Evolutionary conservation across 768 basidiomycete species (phyloP).

Genomic region (Psilocybe azurescens): DNA sequence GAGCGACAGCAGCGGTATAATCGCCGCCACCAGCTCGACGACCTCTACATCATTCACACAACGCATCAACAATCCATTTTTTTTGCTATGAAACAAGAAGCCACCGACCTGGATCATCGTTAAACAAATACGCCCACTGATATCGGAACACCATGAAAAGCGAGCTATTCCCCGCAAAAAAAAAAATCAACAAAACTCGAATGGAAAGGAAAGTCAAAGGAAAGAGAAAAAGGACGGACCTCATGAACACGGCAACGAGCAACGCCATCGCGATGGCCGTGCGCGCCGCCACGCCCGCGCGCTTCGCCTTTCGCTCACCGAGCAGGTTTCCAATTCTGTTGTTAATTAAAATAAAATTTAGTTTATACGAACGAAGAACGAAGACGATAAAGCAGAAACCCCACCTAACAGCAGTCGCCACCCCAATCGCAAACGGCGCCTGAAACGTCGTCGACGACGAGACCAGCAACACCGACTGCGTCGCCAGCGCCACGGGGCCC

Average conservation of each 20-base stretch:
- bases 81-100: neutral
- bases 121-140: conserved; percentile 78
- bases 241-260: conserved; percentile 65
- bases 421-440: conserved; percentile 80
- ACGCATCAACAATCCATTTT: conserved; percentile 2
- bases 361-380: neutral
- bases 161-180: conserved; percentile 36
- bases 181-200: too few relatives aligned
- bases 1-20: conserved; percentile 77
- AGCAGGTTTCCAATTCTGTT: conserved; percentile 86
- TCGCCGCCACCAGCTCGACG: conserved; percentile 63
- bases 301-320: conserved; percentile 76
- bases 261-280: conserved; percentile 72
- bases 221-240: conserved; percentile 40
- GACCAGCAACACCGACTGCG: conserved; percentile 85
- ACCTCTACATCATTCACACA: conserved; percentile 42
- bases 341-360: neutral
- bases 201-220: neutral
- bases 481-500: conserved; percentile 81
- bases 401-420: conserved; percentile 87
- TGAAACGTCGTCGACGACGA: conserved; percentile 82
- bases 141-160: conserved; percentile 66
- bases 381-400: conserved; percentile 19
- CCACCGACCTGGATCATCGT: conserved; percentile 60
- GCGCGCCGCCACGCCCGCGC: conserved; percentile 72